Evolutionary conservation across 345 rosid genomes (phyloP).

Genomic region (Eucalyptus regnans): DNA sequence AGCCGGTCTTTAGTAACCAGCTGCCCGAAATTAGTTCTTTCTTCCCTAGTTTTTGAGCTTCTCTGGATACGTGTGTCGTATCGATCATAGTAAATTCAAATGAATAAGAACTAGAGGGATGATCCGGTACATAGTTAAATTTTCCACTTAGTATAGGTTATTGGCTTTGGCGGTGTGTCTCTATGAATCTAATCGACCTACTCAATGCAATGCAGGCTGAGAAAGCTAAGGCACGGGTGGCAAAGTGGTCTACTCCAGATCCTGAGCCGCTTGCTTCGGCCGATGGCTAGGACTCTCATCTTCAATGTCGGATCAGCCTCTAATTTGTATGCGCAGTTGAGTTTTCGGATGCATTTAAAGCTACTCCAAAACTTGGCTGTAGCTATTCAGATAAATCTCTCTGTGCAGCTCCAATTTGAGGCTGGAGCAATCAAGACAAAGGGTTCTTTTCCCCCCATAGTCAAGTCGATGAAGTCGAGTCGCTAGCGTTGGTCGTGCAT

Average conservation of each 20-base stretch:
- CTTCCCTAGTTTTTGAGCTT: too few relatives aligned
- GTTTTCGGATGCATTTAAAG: neutral
- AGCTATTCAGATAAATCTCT: neutral
- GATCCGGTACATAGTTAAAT: neutral
- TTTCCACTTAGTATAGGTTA: neutral
- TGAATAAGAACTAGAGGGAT: neutral
- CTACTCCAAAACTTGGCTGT: too few relatives aligned
- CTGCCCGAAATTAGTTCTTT: too few relatives aligned
- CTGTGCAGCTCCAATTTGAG: neutral
- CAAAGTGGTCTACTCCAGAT: constrained; percentile 5
- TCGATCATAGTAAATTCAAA: neutral
- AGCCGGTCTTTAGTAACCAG: too few relatives aligned
- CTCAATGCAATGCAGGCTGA: constrained; percentile 1
- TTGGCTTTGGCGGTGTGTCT: neutral
- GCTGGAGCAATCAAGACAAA: neutral
- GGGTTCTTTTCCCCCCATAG: too few relatives aligned
- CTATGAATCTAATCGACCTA: neutral
- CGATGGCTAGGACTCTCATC: neutral
- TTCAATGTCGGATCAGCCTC: neutral
- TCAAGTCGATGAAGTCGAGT: too few relatives aligned
- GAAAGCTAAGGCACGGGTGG: constrained; percentile 5
- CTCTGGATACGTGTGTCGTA: neutral
- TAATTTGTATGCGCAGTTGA: neutral
- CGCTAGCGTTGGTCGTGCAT: too few relatives aligned
- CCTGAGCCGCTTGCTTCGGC: neutral